Conservation (phyloP, 2,329 filamentous ascomycete species). For the Clarireedia monteithiana region DNA sequence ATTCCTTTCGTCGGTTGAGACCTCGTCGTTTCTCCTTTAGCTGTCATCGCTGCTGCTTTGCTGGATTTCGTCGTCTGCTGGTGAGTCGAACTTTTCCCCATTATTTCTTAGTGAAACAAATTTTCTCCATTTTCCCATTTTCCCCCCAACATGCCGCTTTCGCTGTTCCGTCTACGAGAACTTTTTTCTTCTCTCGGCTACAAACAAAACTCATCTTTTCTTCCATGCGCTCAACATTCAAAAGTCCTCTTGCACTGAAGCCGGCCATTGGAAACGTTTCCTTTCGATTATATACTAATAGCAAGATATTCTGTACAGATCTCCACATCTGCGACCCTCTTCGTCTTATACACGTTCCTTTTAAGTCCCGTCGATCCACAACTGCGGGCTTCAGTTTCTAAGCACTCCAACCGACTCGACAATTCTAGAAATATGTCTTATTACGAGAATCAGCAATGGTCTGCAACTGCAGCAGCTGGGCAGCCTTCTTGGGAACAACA, state of each 20-base stretch:
- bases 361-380: slow-evolving; percentile 17
- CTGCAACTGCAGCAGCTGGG: slow-evolving; percentile 39
- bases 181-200: slow-evolving; percentile 10
- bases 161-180: slow-evolving; percentile 2
- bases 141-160: slow-evolving; percentile 1
- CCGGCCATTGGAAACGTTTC: neutral
- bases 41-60: neutral
- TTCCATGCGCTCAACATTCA: slow-evolving; percentile 2
- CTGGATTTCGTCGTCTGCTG: neutral
- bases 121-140: slow-evolving; percentile 6
- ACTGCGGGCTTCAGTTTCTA: slow-evolving; percentile 29
- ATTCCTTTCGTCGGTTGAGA: neutral
- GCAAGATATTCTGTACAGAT: slow-evolving; percentile 2
- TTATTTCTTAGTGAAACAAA: slow-evolving; percentile 2
- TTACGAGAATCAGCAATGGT: slow-evolving; percentile 61
- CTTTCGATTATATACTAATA: slow-evolving; percentile 2
- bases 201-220: neutral
- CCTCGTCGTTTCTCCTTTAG: neutral
- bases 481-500: slow-evolving; percentile 68
- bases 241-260: neutral
- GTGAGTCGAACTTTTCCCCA: neutral
- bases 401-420: slow-evolving; percentile 22
- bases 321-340: slow-evolving; percentile 17
- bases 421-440: slow-evolving; percentile 47
- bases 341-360: slow-evolving; percentile 30